These are phyloP conservation scores for Pyrenophora teres DNA, from an alignment of 2,329 filamentous ascomycete species.

Conservation along the genomic window DNA sequence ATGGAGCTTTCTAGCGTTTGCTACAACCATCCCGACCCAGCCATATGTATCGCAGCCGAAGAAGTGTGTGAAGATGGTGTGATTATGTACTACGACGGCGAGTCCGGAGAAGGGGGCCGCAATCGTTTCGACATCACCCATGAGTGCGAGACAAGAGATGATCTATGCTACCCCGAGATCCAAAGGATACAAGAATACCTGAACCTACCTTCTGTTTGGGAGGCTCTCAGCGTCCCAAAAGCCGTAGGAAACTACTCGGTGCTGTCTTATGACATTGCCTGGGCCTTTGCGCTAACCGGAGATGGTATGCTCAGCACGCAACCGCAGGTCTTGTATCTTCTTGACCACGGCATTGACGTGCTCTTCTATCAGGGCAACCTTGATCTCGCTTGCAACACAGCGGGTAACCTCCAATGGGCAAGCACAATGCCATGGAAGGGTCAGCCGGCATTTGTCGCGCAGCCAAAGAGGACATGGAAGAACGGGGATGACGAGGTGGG, in stretches of 20 bases:
- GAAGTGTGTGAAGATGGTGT: constrained; percentile 48
- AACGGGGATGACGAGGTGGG: constrained; percentile 32
- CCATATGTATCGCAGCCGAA: constrained; percentile 48
- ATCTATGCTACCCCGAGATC: constrained; percentile 47
- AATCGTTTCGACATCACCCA: constrained; percentile 54
- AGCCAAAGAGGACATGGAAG: constrained; percentile 36
- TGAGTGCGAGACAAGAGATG: constrained; percentile 44
- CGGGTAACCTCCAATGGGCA: constrained; percentile 49
- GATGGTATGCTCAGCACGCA: constrained; percentile 38
- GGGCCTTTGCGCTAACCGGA: constrained; percentile 36
- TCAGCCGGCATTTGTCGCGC: constrained; percentile 49
- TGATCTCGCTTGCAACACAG: constrained; percentile 50
- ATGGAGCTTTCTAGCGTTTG: constrained; percentile 50
- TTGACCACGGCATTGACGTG: constrained; percentile 46
- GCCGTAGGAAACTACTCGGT: constrained; percentile 41
- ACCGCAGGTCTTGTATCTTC: constrained; percentile 43
- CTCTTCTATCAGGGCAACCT: constrained; percentile 50
- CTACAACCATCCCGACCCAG: constrained; percentile 48
- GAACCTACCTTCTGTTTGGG: constrained; percentile 39
- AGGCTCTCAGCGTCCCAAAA: constrained; percentile 42
- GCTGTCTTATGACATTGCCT: constrained; percentile 27
- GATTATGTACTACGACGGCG: constrained; percentile 49
- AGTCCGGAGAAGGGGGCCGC: constrained; percentile 47
- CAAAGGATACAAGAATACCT: constrained; percentile 39
- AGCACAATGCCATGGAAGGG: constrained; percentile 52